Base-by-base conservation (phyloP, 257 asterid genomes). In the Gentiana macrophylla region DNA sequence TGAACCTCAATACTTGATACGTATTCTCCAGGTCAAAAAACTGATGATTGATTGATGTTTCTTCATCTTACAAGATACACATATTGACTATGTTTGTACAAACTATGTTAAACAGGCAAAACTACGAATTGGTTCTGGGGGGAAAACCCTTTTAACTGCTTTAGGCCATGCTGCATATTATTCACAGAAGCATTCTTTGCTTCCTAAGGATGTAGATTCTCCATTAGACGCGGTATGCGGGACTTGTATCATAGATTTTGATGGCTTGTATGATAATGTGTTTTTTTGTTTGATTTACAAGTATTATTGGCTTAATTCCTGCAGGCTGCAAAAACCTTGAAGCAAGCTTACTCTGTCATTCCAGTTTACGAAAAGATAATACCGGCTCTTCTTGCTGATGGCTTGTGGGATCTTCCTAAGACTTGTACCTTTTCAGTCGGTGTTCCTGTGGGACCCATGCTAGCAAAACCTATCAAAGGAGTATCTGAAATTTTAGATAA, bases 391-490 rank as follows among this genome's bases (percentile, higher is more conserved):
- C 91, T 92, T 66, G 75, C 83, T 72, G 86, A 52, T 66, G 94
- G 97, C 34, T 95, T 92, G n/a, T 88, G 97, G 97, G 69, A 82
- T 78, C 94, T 92, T 62, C 78, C 82, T 35, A 79, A 79, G 78
- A 74, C 85, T 45, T 92, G 97, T 62, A 65, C 56, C 69, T 85
- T 92, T 80, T 72, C 94, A 50, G 97, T 91, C 36, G 97, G 98
- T 67, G 81, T 88, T 71, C 98, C 95, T 4, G 75, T 92, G 57
- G 97, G 98, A 35, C 94, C 97, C 74, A 92, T 92, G 97, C 79
- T 92, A 65, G 98, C 98, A 72, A 92, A 92, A 77, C 86, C 97
- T 63, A 88, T 95, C 33, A 88, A 88, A 77, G 94, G 94, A 58
- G 97, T 92, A 61, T 80, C 90, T 63, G 97, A 92, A 77, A 92